Evolutionary conservation across 148 eudicot genomes (phyloP).

Genomic region (Persicaria maculosa): DNA sequence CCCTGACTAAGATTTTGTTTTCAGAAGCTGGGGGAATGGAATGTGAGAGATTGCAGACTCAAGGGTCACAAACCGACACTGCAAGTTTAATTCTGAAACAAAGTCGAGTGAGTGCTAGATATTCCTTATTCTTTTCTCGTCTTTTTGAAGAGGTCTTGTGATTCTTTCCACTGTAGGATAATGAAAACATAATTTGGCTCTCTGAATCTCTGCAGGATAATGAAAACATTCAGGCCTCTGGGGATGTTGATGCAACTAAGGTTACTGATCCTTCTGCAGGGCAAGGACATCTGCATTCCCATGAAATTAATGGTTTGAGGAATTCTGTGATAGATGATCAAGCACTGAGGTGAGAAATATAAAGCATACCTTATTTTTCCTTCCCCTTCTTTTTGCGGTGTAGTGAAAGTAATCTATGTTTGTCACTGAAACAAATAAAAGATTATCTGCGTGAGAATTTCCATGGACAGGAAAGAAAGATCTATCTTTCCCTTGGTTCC

Average conservation of each 20-base stretch:
- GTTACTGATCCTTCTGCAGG: conserved; percentile 11
- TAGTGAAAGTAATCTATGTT: too few species aligned
- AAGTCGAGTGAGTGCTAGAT: conserved; percentile 14
- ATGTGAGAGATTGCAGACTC: conserved; percentile 12
- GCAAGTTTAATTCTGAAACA: conserved; percentile 4
- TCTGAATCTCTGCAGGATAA: conserved; percentile 16
- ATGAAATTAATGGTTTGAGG: too few species aligned
- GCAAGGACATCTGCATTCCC: neutral
- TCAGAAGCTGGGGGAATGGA: conserved; percentile 12
- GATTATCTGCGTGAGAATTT: too few species aligned
- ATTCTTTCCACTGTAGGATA: neutral
- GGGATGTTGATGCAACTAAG: conserved; percentile 11
- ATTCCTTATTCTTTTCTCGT: neutral
- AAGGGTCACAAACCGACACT: conserved; percentile 14
- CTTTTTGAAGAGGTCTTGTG: neutral
- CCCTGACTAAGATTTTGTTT: neutral
- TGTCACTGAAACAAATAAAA: too few species aligned
- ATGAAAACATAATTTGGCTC: too few species aligned
- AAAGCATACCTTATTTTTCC: too few species aligned
- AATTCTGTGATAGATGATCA: too few species aligned
- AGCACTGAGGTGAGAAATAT: too few species aligned
- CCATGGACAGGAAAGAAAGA: too few species aligned
- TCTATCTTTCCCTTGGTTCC: too few species aligned
- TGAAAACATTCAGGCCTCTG: conserved; percentile 21
- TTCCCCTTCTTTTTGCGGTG: too few species aligned